These are phyloP conservation scores for Microglena sp. DNA, from an alignment of 139 green algal species.

Conservation along the genomic window DNA sequence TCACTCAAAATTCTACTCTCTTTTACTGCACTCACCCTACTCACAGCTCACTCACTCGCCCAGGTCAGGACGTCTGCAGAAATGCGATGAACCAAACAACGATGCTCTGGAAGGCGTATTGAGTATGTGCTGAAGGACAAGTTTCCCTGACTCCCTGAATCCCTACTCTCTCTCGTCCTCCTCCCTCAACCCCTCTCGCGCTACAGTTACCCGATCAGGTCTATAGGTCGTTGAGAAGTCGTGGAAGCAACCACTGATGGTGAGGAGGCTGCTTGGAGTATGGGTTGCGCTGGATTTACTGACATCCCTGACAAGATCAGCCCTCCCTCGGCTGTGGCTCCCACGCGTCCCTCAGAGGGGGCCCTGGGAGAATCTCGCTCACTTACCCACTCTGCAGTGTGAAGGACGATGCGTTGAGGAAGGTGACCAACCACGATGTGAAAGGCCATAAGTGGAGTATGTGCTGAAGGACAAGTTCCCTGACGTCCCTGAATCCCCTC, in stretches of 20 bases:
- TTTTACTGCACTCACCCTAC: no score
- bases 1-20: no score
- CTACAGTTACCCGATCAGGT: slow-evolving; percentile 19
- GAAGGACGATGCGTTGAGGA: slow-evolving; percentile 83
- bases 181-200: slow-evolving; percentile 22
- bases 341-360: background rate
- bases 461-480: slow-evolving; percentile 81
- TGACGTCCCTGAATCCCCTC: no score
- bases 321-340: background rate
- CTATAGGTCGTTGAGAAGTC: background rate
- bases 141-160: no score
- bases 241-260: background rate
- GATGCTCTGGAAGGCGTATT: no score
- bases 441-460: slow-evolving; percentile 99
- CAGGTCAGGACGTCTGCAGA: no score
- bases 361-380: background rate
- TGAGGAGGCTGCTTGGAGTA: background rate
- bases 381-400: background rate
- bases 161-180: background rate
- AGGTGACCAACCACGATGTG: slow-evolving; percentile 98
- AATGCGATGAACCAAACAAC: no score
- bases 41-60: no score
- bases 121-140: no score
- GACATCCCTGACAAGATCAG: background rate
- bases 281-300: background rate